Percentiles rank a stretch among this genome's conserved stretches.
phyloP scores from a whole-genome alignment of 2,329 filamentous ascomycete genomes.

The Alternaria triticimaculans region DNA sequence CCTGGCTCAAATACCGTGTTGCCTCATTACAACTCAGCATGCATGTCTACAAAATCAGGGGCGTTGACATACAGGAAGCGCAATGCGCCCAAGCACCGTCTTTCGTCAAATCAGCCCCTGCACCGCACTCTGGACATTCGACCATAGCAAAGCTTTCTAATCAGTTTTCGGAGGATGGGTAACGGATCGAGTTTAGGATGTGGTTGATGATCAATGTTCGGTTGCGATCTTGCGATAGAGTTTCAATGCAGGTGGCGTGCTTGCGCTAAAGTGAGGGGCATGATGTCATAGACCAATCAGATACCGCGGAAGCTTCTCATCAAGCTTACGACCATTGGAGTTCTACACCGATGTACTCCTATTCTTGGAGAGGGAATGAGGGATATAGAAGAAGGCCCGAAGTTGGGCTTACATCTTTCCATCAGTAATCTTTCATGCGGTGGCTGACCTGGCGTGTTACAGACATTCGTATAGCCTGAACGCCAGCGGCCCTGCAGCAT shows the following conservation, averaged over 20 bases:
- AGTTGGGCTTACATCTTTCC: background rate
- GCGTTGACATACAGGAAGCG: conserved; percentile 30
- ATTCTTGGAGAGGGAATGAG: background rate
- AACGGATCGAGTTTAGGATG: background rate
- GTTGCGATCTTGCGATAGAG: background rate
- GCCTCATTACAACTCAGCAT: background rate
- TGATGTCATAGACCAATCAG: conserved; percentile 18
- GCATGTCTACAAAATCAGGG: background rate
- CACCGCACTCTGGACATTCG: conserved; percentile 38
- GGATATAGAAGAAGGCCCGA: background rate
- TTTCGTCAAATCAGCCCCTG: conserved; percentile 36
- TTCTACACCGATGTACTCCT: background rate
- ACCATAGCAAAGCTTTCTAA: conserved; percentile 20
- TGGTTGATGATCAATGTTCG: background rate
- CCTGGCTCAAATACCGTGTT: conserved; percentile 39
- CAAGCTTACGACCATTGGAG: background rate
- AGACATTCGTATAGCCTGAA: background rate
- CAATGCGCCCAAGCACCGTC: conserved; percentile 40
- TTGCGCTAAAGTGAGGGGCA: conserved; percentile 18
- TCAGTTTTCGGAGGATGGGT: background rate
- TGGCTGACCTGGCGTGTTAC: background rate
- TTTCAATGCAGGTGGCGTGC: background rate
- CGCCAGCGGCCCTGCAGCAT: background rate
- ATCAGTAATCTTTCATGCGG: background rate
- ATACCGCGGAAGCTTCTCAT: background rate